Evolutionary conservation across 805 yeast genomes (phyloP).

Genomic region (Yarrowia bubula): DNA sequence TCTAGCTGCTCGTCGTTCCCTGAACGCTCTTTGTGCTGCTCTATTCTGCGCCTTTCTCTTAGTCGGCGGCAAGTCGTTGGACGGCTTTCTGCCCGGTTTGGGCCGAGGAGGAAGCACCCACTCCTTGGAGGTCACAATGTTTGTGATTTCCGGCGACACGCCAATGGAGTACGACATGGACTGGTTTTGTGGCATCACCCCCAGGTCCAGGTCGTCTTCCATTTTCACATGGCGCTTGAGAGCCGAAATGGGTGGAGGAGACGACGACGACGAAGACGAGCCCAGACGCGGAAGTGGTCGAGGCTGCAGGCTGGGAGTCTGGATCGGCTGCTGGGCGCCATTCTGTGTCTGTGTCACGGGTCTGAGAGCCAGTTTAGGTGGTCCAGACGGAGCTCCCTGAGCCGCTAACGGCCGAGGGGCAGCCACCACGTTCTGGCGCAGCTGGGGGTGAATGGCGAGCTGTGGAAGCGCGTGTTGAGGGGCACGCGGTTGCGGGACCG

Average conservation of each 20-base stretch:
- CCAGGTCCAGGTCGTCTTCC: constrained; percentile 18
- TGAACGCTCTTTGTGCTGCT: constrained; percentile 15
- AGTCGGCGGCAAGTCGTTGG: constrained; percentile 26
- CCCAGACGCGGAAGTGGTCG: constrained; percentile 15
- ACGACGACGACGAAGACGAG: constrained; percentile 15
- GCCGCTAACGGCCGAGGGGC: not conserved
- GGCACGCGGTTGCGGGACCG: constrained; percentile 7
- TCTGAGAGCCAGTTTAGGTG: constrained; percentile 18
- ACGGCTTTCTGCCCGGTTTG: constrained; percentile 50
- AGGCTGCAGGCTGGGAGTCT: constrained; percentile 18
- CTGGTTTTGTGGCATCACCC: constrained; percentile 8
- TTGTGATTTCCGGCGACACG: constrained; percentile 15
- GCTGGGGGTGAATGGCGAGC: constrained; percentile 23
- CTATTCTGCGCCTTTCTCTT: constrained; percentile 19
- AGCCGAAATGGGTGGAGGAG: constrained; percentile 4
- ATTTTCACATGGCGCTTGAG: constrained; percentile 15
- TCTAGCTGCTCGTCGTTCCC: constrained; percentile 26
- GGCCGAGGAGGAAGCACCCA: constrained; percentile 79
- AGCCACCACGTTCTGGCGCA: not conserved
- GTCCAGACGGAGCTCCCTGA: not conserved
- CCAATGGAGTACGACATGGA: constrained; percentile 21
- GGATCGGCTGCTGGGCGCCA: not conserved
- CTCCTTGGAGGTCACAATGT: constrained; percentile 51
- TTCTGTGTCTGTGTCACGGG: not conserved
- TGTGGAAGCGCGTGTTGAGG: not conserved